phyloP scores from a whole-genome alignment of 805 yeast genomes.

The Pichia sporocuriosa region DNA sequence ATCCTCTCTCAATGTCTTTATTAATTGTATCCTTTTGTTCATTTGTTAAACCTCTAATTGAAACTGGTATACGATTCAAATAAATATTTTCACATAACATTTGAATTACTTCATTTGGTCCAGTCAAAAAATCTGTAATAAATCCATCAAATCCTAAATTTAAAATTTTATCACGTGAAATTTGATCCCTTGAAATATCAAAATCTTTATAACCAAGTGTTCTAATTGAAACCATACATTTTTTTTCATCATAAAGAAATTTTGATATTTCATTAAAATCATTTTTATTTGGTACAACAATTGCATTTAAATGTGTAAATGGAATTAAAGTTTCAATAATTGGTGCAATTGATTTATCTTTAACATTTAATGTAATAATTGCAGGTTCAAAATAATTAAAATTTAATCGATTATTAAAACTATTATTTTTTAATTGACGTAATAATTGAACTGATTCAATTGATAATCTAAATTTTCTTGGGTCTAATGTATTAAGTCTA shows the following conservation, averaged over 20 bases:
- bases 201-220: slow-evolving; percentile 25
- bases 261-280: slow-evolving; percentile 43
- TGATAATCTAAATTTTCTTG: slow-evolving; percentile 20
- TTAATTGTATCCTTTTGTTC: slow-evolving; percentile 32
- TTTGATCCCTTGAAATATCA: slow-evolving; percentile 9
- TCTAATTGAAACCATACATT: slow-evolving; percentile 46
- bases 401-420: slow-evolving; percentile 7
- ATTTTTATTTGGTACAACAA: slow-evolving; percentile 50
- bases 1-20: slow-evolving; percentile 33
- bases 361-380: slow-evolving; percentile 51
- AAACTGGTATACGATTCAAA: slow-evolving; percentile 56
- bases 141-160: slow-evolving; percentile 74
- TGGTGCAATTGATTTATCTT: slow-evolving; percentile 42
- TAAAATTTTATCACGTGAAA: slow-evolving; percentile 25
- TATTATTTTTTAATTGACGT: slow-evolving; percentile 29
- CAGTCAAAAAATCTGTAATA: slow-evolving; percentile 60
- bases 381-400: slow-evolving; percentile 66
- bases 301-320: slow-evolving; percentile 46
- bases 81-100: slow-evolving; percentile 58
- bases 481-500: slow-evolving; percentile 41
- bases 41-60: slow-evolving; percentile 38
- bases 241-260: slow-evolving; percentile 33
- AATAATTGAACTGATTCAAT: slow-evolving; percentile 37
- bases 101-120: slow-evolving; percentile 63
- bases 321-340: slow-evolving; percentile 55